Percentiles rank a stretch among this genome's conserved stretches.
phyloP scores from a whole-genome alignment of 257 asterid genomes.

The Fraxinus excelsior region DNA sequence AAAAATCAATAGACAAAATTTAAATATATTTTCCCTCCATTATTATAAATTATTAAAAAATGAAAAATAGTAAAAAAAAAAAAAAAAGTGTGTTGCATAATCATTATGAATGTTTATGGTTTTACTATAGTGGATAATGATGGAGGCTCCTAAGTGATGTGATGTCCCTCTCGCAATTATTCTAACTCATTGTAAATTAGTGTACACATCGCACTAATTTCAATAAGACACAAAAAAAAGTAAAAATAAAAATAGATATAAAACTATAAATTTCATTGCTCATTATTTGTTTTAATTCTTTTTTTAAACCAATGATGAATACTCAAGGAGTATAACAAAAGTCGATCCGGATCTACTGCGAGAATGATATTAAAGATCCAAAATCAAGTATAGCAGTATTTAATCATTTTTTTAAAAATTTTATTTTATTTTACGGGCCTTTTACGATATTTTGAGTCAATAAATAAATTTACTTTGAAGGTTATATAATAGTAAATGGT shows the following conservation, averaged over 20 bases:
- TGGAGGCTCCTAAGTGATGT: slow-evolving; percentile 27
- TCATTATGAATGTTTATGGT: slow-evolving; percentile 23
- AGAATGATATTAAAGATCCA: not conserved
- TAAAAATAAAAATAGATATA: too few relatives aligned
- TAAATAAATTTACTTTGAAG: too few relatives aligned
- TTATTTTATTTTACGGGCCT: too few relatives aligned
- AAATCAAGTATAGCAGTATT: not conserved
- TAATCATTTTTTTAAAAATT: too few relatives aligned
- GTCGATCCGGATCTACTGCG: not conserved
- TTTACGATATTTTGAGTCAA: not conserved
- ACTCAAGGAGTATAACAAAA: not conserved
- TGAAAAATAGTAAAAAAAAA: too few relatives aligned
- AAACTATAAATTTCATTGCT: not conserved
- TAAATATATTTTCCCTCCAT: not conserved
- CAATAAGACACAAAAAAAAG: too few relatives aligned
- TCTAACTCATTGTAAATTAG: not conserved
- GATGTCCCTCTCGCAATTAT: slow-evolving; percentile 23
- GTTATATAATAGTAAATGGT: too few relatives aligned
- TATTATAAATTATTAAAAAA: not conserved
- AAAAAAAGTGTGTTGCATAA: not conserved
- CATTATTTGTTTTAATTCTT: not conserved
- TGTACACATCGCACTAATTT: too few relatives aligned
- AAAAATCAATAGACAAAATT: too few relatives aligned
- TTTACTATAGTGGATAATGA: slow-evolving; percentile 34
- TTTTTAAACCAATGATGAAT: not conserved